A percentile compares a stretch with the other conserved stretches of the same genome.
phyloP scores from a whole-genome alignment of 2,329 filamentous ascomycete species.

The Chrysoporthe deuterocubensis region DNA sequence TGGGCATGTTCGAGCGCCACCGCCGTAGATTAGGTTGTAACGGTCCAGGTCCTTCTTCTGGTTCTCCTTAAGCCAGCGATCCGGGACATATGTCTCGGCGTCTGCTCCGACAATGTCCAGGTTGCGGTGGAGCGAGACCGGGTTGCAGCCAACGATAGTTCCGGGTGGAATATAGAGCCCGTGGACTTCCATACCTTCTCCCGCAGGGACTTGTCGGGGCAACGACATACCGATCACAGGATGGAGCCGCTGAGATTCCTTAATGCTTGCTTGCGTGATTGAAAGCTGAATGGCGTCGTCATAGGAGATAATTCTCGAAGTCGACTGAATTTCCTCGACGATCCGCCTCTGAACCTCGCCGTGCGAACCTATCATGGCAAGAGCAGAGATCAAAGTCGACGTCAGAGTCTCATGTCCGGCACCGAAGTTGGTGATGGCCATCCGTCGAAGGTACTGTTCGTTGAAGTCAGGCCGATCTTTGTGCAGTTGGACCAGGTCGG shows the following conservation, averaged over 20 bases:
- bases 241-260: constrained; percentile 54
- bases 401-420: constrained; percentile 60
- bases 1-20: constrained; percentile 54
- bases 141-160: constrained; percentile 56
- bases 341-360: constrained; percentile 39
- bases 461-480: constrained; percentile 50
- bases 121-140: constrained; percentile 55
- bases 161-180: constrained; percentile 47
- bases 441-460: constrained; percentile 52
- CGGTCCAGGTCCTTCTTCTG: constrained; percentile 49
- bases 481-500: constrained; percentile 53
- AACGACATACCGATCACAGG: constrained; percentile 58
- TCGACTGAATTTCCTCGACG: constrained; percentile 35
- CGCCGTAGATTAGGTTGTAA: constrained; percentile 56
- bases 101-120: constrained; percentile 52
- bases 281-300: constrained; percentile 34
- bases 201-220: constrained; percentile 48
- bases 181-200: constrained; percentile 42
- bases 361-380: constrained; percentile 52
- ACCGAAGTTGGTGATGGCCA: constrained; percentile 60
- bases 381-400: constrained; percentile 53
- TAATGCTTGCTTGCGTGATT: constrained; percentile 51
- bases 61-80: constrained; percentile 49
- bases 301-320: constrained; percentile 31
- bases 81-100: constrained; percentile 48